These are phyloP conservation scores for Saccharomycopsis sp. DNA, from an alignment of 805 yeast species.

Conservation along the genomic window DNA sequence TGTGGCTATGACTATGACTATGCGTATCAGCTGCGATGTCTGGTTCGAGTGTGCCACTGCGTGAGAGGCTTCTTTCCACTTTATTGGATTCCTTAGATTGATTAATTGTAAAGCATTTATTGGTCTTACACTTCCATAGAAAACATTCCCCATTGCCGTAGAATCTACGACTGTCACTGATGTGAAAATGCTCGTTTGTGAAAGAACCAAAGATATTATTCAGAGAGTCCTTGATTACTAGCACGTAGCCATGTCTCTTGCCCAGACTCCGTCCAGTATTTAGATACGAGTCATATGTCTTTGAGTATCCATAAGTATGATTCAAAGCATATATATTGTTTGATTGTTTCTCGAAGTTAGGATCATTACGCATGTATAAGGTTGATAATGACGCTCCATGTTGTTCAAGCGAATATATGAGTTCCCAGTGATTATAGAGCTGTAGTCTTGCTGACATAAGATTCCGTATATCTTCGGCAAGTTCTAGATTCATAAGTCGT, in stretches of 20 bases:
- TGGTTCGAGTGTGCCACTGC: background rate
- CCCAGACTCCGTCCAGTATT: conserved; percentile 25
- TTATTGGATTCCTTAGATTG: conserved; percentile 16
- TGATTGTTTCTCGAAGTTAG: conserved; percentile 33
- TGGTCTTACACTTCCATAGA: conserved; percentile 66
- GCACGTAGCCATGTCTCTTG: conserved; percentile 60
- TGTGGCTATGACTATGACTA: conserved; percentile 1
- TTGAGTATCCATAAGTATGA: conserved; percentile 21
- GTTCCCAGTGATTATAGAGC: conserved; percentile 67
- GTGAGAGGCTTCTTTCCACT: background rate
- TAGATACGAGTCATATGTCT: background rate
- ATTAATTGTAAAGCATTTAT: conserved; percentile 24
- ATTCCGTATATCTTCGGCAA: conserved; percentile 69
- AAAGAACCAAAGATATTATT: conserved; percentile 73
- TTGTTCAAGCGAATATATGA: conserved; percentile 82
- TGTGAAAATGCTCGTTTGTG: conserved; percentile 61
- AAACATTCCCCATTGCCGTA: conserved; percentile 96
- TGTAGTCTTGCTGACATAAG: conserved; percentile 77
- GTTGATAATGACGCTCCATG: conserved; percentile 86
- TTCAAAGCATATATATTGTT: conserved; percentile 20
- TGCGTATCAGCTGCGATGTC: too few relatives aligned
- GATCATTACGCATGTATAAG: conserved; percentile 52
- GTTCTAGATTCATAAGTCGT: conserved; percentile 47
- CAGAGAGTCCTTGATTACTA: conserved; percentile 61
- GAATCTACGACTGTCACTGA: conserved; percentile 59